Conservation (phyloP, 225 moss, liverwort and hornwort genomes). For the Climacium dendroides region DNA sequence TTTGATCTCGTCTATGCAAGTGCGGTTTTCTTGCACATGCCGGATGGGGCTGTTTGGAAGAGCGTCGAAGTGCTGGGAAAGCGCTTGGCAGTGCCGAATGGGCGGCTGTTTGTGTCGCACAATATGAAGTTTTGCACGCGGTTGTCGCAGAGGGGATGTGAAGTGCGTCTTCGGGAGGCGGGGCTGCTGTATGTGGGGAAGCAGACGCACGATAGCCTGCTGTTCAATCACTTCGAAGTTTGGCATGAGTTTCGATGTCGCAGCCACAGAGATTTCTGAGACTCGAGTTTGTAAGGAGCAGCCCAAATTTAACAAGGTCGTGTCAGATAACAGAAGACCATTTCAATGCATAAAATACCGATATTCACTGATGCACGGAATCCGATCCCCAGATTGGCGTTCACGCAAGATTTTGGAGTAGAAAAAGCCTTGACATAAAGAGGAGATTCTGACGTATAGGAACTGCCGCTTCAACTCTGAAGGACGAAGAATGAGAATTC, state of each 20-base stretch:
- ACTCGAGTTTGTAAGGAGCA: background rate
- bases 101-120: conserved; percentile 31
- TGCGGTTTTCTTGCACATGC: conserved; percentile 47
- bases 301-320: background rate
- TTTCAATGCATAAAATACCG: no score
- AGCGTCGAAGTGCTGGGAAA: background rate
- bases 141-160: background rate
- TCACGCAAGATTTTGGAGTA: background rate
- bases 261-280: background rate
- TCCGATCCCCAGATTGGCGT: no score
- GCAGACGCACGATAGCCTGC: conserved; percentile 30
- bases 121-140: conserved; percentile 52
- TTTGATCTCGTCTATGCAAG: conserved; percentile 40
- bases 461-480: no score
- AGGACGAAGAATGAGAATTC: background rate
- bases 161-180: background rate
- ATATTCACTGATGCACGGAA: background rate
- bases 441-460: background rate
- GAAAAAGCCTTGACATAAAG: background rate
- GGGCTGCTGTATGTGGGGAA: conserved; percentile 13
- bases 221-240: conserved; percentile 45
- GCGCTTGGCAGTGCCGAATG: background rate
- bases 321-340: background rate
- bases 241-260: conserved; percentile 28
- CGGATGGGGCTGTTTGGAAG: conserved; percentile 25